phyloP scores from a whole-genome alignment of 2,329 filamentous ascomycete genomes.

The Curvularia hawaiiensis region DNA sequence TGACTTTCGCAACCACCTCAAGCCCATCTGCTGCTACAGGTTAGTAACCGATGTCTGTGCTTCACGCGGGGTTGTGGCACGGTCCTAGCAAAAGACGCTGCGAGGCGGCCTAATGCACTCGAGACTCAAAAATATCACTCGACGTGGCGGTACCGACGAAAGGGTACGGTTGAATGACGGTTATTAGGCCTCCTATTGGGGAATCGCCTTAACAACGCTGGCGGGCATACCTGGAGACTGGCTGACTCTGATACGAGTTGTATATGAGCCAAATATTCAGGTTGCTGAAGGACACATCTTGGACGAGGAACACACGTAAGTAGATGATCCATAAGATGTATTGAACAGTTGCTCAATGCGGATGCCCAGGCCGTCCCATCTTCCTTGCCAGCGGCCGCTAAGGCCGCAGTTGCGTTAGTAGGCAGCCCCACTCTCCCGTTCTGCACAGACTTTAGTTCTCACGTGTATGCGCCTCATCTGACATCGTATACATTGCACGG shows the following conservation, averaged over 20 bases:
- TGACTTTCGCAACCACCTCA: slow-evolving; percentile 7
- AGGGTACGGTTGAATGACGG: slow-evolving; percentile 18
- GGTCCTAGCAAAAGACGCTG: slow-evolving; percentile 15
- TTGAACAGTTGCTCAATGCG: slow-evolving; percentile 9
- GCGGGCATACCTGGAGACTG: slow-evolving; percentile 5
- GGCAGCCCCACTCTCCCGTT: slow-evolving; percentile 14
- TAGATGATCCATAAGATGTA: not conserved
- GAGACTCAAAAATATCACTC: slow-evolving; percentile 20
- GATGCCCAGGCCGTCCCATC: slow-evolving; percentile 9
- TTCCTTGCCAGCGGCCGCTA: slow-evolving; percentile 26
- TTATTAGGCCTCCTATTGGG: slow-evolving; percentile 28
- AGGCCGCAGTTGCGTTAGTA: slow-evolving; percentile 13
- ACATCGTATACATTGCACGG: slow-evolving; percentile 6
- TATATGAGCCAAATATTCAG: slow-evolving; percentile 22
- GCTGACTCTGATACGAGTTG: slow-evolving; percentile 20
- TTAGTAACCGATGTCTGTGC: slow-evolving; percentile 20
- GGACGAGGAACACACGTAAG: slow-evolving; percentile 1
- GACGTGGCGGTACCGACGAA: slow-evolving; percentile 26
- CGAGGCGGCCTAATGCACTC: slow-evolving; percentile 21
- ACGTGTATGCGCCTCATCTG: slow-evolving; percentile 14
- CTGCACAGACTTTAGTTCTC: slow-evolving; percentile 16
- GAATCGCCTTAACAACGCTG: slow-evolving; percentile 15
- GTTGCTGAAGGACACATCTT: slow-evolving; percentile 20
- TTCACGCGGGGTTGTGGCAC: slow-evolving; percentile 31
- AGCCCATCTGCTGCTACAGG: slow-evolving; percentile 26